Conservation (phyloP, 1,284 basidiomycete species). For the Thelephora terrestris region DNA sequence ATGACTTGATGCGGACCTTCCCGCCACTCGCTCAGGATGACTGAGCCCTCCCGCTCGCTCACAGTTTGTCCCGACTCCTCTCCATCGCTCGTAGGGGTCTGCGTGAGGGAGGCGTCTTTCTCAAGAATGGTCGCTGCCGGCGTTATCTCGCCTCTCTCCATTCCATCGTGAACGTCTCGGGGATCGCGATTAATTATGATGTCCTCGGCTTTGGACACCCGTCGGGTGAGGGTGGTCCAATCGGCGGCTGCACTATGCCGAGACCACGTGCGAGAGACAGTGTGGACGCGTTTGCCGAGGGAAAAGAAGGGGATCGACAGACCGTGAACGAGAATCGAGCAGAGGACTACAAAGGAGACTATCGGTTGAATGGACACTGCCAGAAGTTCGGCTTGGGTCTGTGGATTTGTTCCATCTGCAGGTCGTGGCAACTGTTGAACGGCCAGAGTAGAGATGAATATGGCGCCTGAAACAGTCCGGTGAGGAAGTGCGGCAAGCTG, state of each 20-base stretch:
- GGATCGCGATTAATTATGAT: conserved; percentile 77
- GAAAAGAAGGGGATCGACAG: conserved; percentile 91
- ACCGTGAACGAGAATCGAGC: conserved; percentile 80
- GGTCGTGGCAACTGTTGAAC: conserved; percentile 56
- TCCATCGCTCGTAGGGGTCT: conserved; percentile 10
- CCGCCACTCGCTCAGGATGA: conserved; percentile 44
- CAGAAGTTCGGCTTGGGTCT: conserved; percentile 56
- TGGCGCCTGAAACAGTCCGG: conserved; percentile 42
- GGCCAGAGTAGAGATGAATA: conserved; percentile 89
- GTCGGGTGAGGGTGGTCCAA: conserved; percentile 72
- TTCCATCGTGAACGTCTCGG: conserved; percentile 16
- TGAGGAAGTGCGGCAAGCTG: conserved; percentile 6
- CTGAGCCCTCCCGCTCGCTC: conserved; percentile 35
- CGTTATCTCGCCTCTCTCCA: conserved; percentile 38
- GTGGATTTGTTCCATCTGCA: conserved; percentile 31
- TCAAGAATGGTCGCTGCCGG: conserved; percentile 6
- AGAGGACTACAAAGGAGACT: conserved; percentile 85
- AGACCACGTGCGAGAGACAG: conserved; percentile 82
- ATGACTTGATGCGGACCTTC: conserved; percentile 63
- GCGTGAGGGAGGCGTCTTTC: conserved; percentile 4
- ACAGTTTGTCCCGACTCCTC: conserved; percentile 23
- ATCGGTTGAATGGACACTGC: conserved; percentile 79
- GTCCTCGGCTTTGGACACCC: conserved; percentile 56
- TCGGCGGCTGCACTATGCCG: conserved; percentile 47
- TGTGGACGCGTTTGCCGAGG: conserved; percentile 80